Conservation (phyloP, 2,329 filamentous ascomycete species). For the Lecanicillium sp. region DNA sequence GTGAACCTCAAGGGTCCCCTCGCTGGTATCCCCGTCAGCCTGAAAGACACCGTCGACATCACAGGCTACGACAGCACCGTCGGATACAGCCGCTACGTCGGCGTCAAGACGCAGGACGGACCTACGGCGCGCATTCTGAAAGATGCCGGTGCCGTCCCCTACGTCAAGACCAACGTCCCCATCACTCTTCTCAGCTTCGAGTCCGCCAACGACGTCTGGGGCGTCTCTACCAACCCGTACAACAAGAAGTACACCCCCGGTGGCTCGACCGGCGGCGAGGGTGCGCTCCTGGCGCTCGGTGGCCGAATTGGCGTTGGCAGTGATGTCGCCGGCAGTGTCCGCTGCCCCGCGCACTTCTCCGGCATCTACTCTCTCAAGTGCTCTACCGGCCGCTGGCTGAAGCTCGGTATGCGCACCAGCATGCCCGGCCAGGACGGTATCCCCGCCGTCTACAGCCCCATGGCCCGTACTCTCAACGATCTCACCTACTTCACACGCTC, state of each 20-base stretch:
- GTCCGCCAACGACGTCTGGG: constrained; percentile 74
- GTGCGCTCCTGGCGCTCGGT: constrained; percentile 72
- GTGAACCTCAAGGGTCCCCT: constrained; percentile 74
- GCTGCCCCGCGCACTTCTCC: constrained; percentile 81
- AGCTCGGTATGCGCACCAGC: constrained; percentile 73
- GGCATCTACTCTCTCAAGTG: constrained; percentile 84
- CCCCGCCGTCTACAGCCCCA: constrained; percentile 82
- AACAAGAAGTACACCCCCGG: constrained; percentile 80
- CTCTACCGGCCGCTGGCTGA: constrained; percentile 86
- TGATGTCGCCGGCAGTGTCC: constrained; percentile 84
- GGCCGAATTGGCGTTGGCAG: constrained; percentile 85
- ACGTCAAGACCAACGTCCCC: constrained; percentile 87
- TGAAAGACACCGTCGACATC: constrained; percentile 77
- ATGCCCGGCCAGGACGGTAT: constrained; percentile 93
- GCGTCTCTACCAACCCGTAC: constrained; percentile 74
- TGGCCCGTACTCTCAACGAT: constrained; percentile 81
- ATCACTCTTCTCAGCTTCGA: constrained; percentile 85
- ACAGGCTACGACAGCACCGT: constrained; percentile 78
- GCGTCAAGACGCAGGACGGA: constrained; percentile 60
- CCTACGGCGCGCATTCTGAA: constrained; percentile 71
- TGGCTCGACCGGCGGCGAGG: constrained; percentile 82
- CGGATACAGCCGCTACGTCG: constrained; percentile 68
- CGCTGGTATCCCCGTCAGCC: constrained; percentile 77
- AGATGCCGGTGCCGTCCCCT: constrained; percentile 81
- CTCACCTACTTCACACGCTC: constrained; percentile 76